Evolutionary conservation across 257 asterid species (phyloP), one percentile per base, ranked within the genome.

Genomic region (Cordia subcordata): DNA sequence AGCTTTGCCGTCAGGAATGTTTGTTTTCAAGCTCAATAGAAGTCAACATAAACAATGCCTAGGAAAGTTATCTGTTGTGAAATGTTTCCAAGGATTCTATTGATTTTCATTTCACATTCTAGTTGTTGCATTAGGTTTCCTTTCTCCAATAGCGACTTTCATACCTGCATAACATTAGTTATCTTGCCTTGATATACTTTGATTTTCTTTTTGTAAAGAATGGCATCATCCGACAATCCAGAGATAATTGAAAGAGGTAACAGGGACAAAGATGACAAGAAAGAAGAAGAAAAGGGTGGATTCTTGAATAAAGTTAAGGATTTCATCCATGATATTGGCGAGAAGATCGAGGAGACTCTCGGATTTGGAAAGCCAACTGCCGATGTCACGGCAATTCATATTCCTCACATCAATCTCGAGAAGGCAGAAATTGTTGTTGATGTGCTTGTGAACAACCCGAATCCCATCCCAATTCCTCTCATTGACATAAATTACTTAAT

Each of bases 281-380:
- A 81, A n/a, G 82, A 77, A n/a, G 89, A 78, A 61, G 86, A 80
- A n/a, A 68, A 75, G 65, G 87, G 89, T 47, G 96, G 97, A 22
- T 88, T 92, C 55, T 54, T 92, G 12, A 88, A 68, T 21, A 92
- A 79, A 81, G 88, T 92, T 40, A 92, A 92, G 82, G 94, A 71
- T 67, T 86, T 86, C 80, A 84, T 92, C 64, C 89, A 84, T 0
- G 95, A 93, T 70, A 78, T 93, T 8, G 95, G 97, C 22, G 96
- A 93, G 75, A 93, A 93, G 76, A 86, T 93, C n/a, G 99, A 93
- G 77, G 97, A 77, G 68, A 83, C 95, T 0, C 66, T 93, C 33
- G 95, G 99, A 23, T 80, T 85, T 27, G 94, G 99, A 14, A 93
- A 93, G 67, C 99, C 99, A 51, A 86, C 95, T 4, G 97, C 97